phyloP scores from a whole-genome alignment of 2,329 filamentous ascomycete species.

The Mycosphaerella arachidis region DNA sequence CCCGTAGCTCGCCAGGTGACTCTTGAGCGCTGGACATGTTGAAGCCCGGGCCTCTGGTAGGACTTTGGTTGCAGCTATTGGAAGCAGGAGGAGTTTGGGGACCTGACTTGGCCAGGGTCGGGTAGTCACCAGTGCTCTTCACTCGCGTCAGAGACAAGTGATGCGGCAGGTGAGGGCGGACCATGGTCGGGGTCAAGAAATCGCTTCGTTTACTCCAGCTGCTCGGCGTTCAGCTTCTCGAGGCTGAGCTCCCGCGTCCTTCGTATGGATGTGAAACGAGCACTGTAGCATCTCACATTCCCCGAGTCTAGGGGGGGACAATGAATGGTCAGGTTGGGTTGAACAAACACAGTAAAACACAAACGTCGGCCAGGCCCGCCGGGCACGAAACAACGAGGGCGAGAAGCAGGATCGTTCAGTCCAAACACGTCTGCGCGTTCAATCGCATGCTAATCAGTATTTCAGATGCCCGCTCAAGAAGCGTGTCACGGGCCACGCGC shows the following conservation, averaged over 20 bases:
- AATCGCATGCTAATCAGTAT: not conserved
- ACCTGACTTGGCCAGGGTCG: slow-evolving; percentile 1
- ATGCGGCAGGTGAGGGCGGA: slow-evolving; percentile 29
- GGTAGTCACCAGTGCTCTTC: slow-evolving; percentile 21
- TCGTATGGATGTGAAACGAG: not conserved
- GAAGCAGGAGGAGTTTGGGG: slow-evolving; percentile 17
- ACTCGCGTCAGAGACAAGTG: slow-evolving; percentile 32
- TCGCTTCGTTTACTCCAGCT: slow-evolving; percentile 1
- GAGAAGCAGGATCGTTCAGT: not conserved
- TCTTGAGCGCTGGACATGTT: slow-evolving; percentile 14
- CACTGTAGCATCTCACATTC: not conserved
- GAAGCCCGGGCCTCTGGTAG: slow-evolving; percentile 8
- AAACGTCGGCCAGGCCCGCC: not conserved
- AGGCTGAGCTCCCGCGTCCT: not conserved
- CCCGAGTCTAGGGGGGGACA: not conserved
- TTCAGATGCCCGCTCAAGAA: not conserved
- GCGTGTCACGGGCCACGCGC: not conserved
- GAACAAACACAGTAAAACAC: not conserved
- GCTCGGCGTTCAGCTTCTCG: not conserved
- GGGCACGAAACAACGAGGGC: not conserved
- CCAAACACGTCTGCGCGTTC: not conserved
- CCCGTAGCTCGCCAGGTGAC: slow-evolving; percentile 19
- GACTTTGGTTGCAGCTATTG: slow-evolving; percentile 20
- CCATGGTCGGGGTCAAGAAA: slow-evolving; percentile 19
- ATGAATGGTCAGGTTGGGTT: not conserved